These are phyloP conservation scores for Pyrenophora seminiperda DNA, from an alignment of 2,329 filamentous ascomycete genomes.

Conservation along the genomic window DNA sequence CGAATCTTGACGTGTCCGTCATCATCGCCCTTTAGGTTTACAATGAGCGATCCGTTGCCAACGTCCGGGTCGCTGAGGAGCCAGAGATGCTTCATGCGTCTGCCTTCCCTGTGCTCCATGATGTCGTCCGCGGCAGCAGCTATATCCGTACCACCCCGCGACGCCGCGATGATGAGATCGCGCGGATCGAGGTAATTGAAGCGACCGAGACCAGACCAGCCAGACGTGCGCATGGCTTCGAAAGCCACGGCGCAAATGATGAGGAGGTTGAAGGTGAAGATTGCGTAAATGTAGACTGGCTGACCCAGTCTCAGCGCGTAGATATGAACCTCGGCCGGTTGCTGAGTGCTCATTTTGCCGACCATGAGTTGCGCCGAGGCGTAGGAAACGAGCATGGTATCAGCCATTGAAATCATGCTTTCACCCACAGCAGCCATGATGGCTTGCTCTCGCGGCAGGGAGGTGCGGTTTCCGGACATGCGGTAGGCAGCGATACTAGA, in stretches of 20 bases:
- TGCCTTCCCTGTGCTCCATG: slow-evolving; percentile 16
- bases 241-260: slow-evolving; percentile 31
- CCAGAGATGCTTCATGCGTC: slow-evolving; percentile 26
- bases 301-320: slow-evolving; percentile 34
- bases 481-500: slow-evolving; percentile 39
- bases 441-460: slow-evolving; percentile 25
- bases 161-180: slow-evolving; percentile 37
- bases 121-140: slow-evolving; percentile 28
- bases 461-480: slow-evolving; percentile 24
- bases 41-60: slow-evolving; percentile 29
- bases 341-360: slow-evolving; percentile 20
- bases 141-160: slow-evolving; percentile 26
- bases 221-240: slow-evolving; percentile 31
- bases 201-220: slow-evolving; percentile 28
- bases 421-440: slow-evolving; percentile 33
- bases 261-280: slow-evolving; percentile 34
- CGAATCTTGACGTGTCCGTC: slow-evolving; percentile 29
- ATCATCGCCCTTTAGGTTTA: slow-evolving; percentile 26
- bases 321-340: slow-evolving; percentile 21
- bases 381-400: slow-evolving; percentile 41
- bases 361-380: slow-evolving; percentile 46
- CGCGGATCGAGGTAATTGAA: slow-evolving; percentile 41
- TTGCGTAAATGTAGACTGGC: slow-evolving; percentile 36
- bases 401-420: slow-evolving; percentile 33
- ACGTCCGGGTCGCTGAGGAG: slow-evolving; percentile 33